A percentile compares a stretch with the other conserved stretches of the same genome.
Conservation (phyloP, 306 rosid species). For the Sophora flavescens region DNA sequence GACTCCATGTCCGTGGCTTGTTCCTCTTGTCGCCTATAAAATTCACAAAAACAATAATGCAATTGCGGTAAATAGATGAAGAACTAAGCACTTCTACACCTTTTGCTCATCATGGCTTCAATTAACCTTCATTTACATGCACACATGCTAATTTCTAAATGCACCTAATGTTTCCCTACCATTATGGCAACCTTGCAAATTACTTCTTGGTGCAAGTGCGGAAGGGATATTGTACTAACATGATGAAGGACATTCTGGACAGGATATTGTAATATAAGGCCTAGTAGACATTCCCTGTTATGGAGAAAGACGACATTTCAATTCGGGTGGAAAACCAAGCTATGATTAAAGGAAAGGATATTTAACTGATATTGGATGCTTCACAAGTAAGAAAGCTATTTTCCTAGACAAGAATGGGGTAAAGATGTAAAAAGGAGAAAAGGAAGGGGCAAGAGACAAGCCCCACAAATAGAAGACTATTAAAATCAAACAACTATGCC, state of each 20-base stretch:
- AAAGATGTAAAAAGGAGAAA: conserved; percentile 43
- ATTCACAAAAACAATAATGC: conserved; percentile 55
- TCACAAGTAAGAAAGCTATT: conserved; percentile 45
- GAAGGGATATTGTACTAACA: conserved; percentile 14
- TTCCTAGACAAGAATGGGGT: conserved; percentile 42
- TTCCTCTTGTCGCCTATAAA: conserved; percentile 64
- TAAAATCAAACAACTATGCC: conserved; percentile 40
- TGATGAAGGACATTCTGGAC: conserved; percentile 38
- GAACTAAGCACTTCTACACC: conserved; percentile 41
- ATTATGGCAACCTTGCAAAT: conserved; percentile 25
- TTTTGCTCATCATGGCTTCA: conserved; percentile 36
- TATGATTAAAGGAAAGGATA: conserved; percentile 48
- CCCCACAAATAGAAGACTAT: conserved; percentile 33
- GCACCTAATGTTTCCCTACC: conserved; percentile 20
- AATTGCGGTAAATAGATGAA: conserved; percentile 46
- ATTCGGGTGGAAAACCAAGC: conserved; percentile 38
- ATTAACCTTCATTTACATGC: conserved; percentile 37
- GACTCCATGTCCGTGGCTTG: conserved; percentile 62
- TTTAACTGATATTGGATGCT: conserved; percentile 52
- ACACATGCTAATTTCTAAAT: conserved; percentile 39
- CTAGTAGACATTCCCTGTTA: conserved; percentile 36
- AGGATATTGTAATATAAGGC: conserved; percentile 33
- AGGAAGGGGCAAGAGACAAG: conserved; percentile 28
- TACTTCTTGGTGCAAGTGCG: conserved; percentile 11
- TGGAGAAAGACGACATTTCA: conserved; percentile 39